These are phyloP conservation scores for Cornus kousa DNA, from an alignment of 148 eudicot genomes.

Conservation along the genomic window DNA sequence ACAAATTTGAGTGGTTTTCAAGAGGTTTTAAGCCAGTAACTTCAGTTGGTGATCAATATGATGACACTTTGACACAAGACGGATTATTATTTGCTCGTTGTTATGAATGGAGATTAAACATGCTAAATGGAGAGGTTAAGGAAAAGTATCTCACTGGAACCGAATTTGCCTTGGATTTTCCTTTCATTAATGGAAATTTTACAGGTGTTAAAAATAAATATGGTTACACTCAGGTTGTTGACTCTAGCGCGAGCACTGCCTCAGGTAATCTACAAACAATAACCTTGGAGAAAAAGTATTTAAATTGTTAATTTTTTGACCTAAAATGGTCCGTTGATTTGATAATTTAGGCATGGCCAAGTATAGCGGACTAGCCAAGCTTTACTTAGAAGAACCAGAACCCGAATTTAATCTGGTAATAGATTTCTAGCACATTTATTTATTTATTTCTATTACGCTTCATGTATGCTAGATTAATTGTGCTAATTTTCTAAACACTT, in stretches of 20 bases:
- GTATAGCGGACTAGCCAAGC: conserved; percentile 35
- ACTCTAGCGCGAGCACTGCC: too few species aligned
- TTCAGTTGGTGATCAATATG: too few species aligned
- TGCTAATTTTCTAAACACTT: too few species aligned
- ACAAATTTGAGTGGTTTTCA: conserved; percentile 40
- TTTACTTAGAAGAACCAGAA: conserved; percentile 16
- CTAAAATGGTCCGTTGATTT: not conserved
- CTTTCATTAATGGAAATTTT: conserved; percentile 32
- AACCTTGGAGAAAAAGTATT: too few species aligned
- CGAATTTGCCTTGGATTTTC: conserved; percentile 35
- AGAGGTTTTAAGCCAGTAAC: too few species aligned
- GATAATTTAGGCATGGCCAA: conserved; percentile 23
- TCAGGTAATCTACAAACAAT: too few species aligned
- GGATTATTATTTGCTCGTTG: conserved; percentile 13
- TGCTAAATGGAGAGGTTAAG: conserved; percentile 8
- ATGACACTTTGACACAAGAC: not conserved
- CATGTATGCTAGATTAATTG: too few species aligned
- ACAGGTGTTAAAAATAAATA: too few species aligned
- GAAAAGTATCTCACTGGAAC: conserved; percentile 15
- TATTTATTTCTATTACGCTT: too few species aligned
- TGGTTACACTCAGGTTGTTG: too few species aligned
- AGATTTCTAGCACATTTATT: not conserved
- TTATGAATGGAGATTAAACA: conserved; percentile 26
- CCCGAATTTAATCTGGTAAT: not conserved
- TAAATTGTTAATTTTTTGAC: too few species aligned